phyloP scores from a whole-genome alignment of 192 early-diverging fungal species.

The Podila minutissima region DNA sequence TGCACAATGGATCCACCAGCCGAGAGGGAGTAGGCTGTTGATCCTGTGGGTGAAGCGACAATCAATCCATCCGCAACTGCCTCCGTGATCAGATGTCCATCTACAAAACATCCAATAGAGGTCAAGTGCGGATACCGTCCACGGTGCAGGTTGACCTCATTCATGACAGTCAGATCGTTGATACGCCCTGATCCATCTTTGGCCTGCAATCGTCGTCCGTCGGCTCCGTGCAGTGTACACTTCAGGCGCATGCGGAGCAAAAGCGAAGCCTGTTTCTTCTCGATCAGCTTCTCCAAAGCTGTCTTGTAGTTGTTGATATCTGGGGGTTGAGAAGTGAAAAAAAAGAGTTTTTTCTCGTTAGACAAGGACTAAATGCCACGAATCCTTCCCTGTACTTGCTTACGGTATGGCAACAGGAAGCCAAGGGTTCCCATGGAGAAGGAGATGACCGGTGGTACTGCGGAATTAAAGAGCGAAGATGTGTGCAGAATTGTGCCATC shows the following conservation, averaged over 20 bases:
- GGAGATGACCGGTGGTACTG: slow-evolving; percentile 89
- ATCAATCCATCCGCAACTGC: slow-evolving; percentile 78
- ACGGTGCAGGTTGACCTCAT: slow-evolving; percentile 89
- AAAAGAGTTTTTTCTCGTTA: background rate
- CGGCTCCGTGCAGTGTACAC: slow-evolving; percentile 66
- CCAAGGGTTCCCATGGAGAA: slow-evolving; percentile 94
- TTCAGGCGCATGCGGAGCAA: slow-evolving; percentile 83
- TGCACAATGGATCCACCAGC: slow-evolving; percentile 87
- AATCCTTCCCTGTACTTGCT: background rate
- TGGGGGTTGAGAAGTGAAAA: slow-evolving; percentile 9
- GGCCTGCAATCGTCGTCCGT: slow-evolving; percentile 61
- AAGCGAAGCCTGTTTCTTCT: slow-evolving; percentile 67
- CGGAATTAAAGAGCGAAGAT: slow-evolving; percentile 78
- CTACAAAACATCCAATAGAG: slow-evolving; percentile 81
- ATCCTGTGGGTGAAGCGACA: slow-evolving; percentile 90
- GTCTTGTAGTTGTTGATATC: slow-evolving; percentile 71
- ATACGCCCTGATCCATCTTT: slow-evolving; percentile 60
- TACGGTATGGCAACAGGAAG: slow-evolving; percentile 89
- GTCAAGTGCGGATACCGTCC: slow-evolving; percentile 87
- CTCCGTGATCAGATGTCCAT: slow-evolving; percentile 85
- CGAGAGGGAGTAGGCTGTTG: slow-evolving; percentile 90
- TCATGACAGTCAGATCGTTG: slow-evolving; percentile 75
- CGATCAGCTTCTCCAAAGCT: slow-evolving; percentile 71
- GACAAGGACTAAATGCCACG: too few species aligned
- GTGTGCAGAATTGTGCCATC: slow-evolving; percentile 93